Conservation (phyloP, 306 rosid genomes). For the Gastrolobium villosum region DNA sequence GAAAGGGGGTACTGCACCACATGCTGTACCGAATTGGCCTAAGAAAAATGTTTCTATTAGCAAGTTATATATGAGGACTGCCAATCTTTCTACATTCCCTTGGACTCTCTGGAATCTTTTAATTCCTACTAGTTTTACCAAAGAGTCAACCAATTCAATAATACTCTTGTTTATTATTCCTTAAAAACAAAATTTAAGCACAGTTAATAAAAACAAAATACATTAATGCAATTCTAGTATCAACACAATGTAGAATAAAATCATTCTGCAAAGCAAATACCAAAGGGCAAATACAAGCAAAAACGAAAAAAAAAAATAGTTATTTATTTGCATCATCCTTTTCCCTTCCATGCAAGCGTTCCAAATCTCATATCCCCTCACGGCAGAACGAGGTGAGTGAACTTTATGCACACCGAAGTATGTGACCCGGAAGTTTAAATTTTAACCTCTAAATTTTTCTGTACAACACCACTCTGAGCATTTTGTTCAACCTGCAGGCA, state of each 20-base stretch:
- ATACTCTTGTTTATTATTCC: background rate
- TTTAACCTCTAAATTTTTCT: constrained; percentile 57
- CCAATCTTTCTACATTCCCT: background rate
- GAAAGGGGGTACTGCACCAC: background rate
- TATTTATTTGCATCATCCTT: constrained; percentile 49
- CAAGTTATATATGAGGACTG: background rate
- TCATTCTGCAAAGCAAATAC: constrained; percentile 8
- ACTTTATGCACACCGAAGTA: constrained; percentile 50
- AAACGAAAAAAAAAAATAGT: background rate
- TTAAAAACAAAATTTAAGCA: background rate
- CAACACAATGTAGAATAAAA: constrained; percentile 8
- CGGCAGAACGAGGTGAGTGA: constrained; percentile 46
- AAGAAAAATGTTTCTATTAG: background rate
- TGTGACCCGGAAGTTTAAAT: constrained; percentile 32
- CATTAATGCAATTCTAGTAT: constrained; percentile 21
- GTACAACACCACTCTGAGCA: constrained; percentile 54
- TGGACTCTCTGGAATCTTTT: background rate
- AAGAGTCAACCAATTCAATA: constrained; percentile 7
- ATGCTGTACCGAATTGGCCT: background rate
- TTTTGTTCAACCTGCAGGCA: constrained; percentile 63
- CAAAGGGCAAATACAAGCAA: background rate
- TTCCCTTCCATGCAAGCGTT: constrained; percentile 46
- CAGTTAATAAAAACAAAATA: constrained; percentile 1
- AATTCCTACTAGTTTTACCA: background rate
- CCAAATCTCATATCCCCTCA: constrained; percentile 47